Evolutionary conservation across 139 green algal genomes (phyloP).

Genomic region (Auxenochlorella pyrenoidosa): DNA sequence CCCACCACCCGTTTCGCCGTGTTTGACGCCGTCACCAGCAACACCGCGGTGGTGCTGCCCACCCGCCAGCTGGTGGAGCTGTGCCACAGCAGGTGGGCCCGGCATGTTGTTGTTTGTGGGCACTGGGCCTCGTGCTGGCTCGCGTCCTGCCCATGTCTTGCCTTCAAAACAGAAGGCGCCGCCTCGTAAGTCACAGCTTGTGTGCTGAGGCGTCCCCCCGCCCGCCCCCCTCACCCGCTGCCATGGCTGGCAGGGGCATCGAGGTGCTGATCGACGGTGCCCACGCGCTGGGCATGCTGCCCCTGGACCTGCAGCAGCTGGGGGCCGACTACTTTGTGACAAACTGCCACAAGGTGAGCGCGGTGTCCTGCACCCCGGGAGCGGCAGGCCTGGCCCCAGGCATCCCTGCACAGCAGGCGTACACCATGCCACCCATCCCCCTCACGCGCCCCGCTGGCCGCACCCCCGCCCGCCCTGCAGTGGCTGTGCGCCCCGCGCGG

Average conservation of each 20-base stretch:
- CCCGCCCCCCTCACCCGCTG: background rate
- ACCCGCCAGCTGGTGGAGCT: slow-evolving; percentile 59
- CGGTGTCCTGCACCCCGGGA: background rate
- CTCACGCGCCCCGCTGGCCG: background rate
- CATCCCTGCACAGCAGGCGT: background rate
- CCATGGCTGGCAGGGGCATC: slow-evolving; percentile 58
- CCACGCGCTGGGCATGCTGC: slow-evolving; percentile 65
- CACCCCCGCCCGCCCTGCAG: slow-evolving; percentile 11
- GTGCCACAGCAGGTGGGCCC: slow-evolving; percentile 55
- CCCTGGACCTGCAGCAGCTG: slow-evolving; percentile 47
- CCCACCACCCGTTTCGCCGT: slow-evolving; percentile 57
- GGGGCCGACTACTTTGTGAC: slow-evolving; percentile 63
- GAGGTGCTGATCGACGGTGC: slow-evolving; percentile 73
- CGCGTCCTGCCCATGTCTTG: no score
- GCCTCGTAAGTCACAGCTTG: no score
- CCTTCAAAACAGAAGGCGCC: no score
- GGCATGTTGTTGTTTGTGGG: no score
- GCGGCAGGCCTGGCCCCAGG: background rate
- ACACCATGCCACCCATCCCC: no score
- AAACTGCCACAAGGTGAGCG: slow-evolving; percentile 69
- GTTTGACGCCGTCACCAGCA: slow-evolving; percentile 74
- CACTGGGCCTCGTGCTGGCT: no score
- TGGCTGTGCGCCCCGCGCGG: slow-evolving; percentile 71
- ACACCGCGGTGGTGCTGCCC: slow-evolving; percentile 70
- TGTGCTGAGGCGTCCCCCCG: no score